Evolutionary conservation across 2,329 filamentous ascomycete genomes (phyloP).

Genomic region (Leptodontidium sp.): DNA sequence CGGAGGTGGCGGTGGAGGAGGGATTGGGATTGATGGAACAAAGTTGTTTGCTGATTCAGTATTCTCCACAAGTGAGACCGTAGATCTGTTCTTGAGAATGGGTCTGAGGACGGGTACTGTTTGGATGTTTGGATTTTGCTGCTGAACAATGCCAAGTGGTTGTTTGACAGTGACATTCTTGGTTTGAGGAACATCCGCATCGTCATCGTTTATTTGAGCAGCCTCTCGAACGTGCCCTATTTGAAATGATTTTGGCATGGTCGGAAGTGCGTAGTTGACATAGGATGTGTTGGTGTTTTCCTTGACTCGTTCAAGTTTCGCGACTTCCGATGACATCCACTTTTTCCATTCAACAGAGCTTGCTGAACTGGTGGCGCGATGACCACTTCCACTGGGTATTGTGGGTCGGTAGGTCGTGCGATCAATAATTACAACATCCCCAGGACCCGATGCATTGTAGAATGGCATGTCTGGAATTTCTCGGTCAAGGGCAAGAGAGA

Average conservation of each 20-base stretch:
- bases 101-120: conserved; percentile 36
- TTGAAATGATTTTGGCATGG: conserved; percentile 43
- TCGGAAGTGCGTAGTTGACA: conserved; percentile 42
- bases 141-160: conserved; percentile 39
- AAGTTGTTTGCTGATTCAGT: conserved; percentile 15
- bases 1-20: conserved; percentile 34
- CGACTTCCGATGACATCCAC: conserved; percentile 61
- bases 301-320: conserved; percentile 53
- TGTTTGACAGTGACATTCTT: conserved; percentile 33
- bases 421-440: conserved; percentile 49
- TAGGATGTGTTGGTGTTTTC: conserved; percentile 34
- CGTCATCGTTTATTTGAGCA: conserved; percentile 57
- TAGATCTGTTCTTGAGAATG: conserved; percentile 43
- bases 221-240: conserved; percentile 57
- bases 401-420: conserved; percentile 44
- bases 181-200: conserved; percentile 35
- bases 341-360: conserved; percentile 64
- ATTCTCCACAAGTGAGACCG: conserved; percentile 37
- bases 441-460: conserved; percentile 36
- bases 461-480: conserved; percentile 22
- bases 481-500: conserved; percentile 32
- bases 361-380: conserved; percentile 51
- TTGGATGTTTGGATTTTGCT: conserved; percentile 33
- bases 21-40: not conserved
- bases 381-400: conserved; percentile 35